Evolutionary conservation across 805 yeast species (phyloP), one percentile per base, ranked within the genome.

Genomic region (Lipomyces lipofer): DNA sequence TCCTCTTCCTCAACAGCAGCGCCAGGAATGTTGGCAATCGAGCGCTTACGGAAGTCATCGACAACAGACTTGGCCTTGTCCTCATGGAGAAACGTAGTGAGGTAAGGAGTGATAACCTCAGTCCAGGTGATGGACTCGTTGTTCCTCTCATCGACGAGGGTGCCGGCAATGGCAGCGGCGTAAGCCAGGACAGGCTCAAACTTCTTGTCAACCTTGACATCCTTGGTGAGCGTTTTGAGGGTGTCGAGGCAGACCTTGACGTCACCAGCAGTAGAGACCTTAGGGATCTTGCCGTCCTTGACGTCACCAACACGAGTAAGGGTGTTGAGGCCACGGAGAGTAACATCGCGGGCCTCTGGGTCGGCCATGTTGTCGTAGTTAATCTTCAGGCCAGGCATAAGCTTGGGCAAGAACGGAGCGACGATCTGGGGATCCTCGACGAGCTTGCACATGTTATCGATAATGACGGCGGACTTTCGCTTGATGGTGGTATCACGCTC

Each of bases 381-480:
- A 74, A 84, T 76, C 85, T 88, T 88, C 78, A 94, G 82, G 72
- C 97, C 88, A 75, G 99, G 99, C 82, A 89, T 86, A 72, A 94
- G 84, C 74, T 86, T 87, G 78, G 81, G 80, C 86, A 94, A 80
- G 88, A 94, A 94, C 67, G 99, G 99, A 82, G 98, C 99, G 78
- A 94, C 96, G 73, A 94, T 95, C 81, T 94, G 98, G 69, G 99
- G 99, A 76, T 94, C 99, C 75, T 94, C 99, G 81, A 94, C 99
- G 78, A 94, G 88, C 80, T 94, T 94, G 88, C 99, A 94, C 99
- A 94, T 94, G 96, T 94, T 94, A 78, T 94, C 99, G 71, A 92
- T 87, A 78, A 94, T 94, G 75, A 94, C 99, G 68, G 99, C 99
- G 72, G 98, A 86, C 83, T 94, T 94, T 84, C 99, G 91, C 88